These are phyloP conservation scores for Rubia yunnanensis DNA, from an alignment of 257 asterid genomes.

Conservation along the genomic window DNA sequence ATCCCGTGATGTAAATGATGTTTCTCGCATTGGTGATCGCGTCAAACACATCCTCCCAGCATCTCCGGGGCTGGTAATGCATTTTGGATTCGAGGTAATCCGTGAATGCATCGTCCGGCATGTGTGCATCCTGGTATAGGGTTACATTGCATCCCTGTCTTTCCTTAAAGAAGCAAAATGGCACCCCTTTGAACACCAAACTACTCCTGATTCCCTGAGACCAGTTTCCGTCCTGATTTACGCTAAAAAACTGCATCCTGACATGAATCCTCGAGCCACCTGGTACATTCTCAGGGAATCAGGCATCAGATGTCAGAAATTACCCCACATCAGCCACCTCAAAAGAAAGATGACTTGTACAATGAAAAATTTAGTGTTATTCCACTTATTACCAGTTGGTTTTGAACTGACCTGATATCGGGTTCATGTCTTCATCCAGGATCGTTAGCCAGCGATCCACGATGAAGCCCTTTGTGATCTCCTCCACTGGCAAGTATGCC, in stretches of 20 bases:
- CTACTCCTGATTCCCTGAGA: constrained; percentile 44
- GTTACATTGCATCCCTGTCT: constrained; percentile 56
- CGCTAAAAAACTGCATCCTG: constrained; percentile 34
- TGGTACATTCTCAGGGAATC: too few relatives aligned
- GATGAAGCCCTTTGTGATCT: constrained; percentile 29
- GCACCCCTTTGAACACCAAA: constrained; percentile 48
- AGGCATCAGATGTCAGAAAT: too few relatives aligned
- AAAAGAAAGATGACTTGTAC: too few relatives aligned
- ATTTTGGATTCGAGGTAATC: constrained; percentile 22
- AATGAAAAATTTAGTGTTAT: too few relatives aligned
- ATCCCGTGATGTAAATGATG: constrained; percentile 72
- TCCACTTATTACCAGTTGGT: too few relatives aligned
- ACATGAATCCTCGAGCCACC: constrained; percentile 65
- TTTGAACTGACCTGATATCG: constrained; percentile 46
- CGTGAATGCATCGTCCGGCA: constrained; percentile 36
- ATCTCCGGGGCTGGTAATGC: constrained; percentile 38
- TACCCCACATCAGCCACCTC: too few relatives aligned
- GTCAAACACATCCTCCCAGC: constrained; percentile 80
- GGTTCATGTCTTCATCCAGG: constrained; percentile 43
- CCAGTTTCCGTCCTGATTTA: constrained; percentile 51
- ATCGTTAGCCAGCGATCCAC: constrained; percentile 58
- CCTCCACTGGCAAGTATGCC: constrained; percentile 59
- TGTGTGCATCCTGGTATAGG: constrained; percentile 70
- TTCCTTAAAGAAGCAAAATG: constrained; percentile 54
- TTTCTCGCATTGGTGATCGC: constrained; percentile 53